phyloP scores from a whole-genome alignment of 306 rosid species.

The Arachis stenosperma region DNA sequence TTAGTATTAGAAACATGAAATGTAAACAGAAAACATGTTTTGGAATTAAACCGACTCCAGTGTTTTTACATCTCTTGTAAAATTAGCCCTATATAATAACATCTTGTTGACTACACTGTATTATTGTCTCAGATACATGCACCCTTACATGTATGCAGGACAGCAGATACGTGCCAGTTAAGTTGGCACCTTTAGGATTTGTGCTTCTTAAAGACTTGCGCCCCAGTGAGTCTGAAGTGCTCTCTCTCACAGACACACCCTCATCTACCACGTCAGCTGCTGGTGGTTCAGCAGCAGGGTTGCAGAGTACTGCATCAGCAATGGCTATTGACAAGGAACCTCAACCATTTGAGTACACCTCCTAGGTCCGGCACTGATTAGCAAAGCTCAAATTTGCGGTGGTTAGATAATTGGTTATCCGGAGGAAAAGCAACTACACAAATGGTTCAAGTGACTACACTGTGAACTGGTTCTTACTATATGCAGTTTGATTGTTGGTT shows the following conservation, averaged over 20 bases:
- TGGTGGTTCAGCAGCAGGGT: constrained; percentile 72
- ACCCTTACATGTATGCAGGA: constrained; percentile 54
- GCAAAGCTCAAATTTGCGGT: constrained; percentile 14
- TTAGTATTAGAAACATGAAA: neutral
- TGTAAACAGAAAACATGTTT: neutral
- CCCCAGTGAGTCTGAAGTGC: constrained; percentile 89
- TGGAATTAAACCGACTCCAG: neutral
- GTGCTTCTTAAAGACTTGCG: constrained; percentile 83
- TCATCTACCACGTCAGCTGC: constrained; percentile 76
- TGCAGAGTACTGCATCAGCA: constrained; percentile 75
- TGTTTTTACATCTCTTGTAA: neutral
- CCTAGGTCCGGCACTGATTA: constrained; percentile 49
- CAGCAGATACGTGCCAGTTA: constrained; percentile 92
- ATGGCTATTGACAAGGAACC: constrained; percentile 98
- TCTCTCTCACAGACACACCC: constrained; percentile 81
- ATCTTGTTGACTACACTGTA: neutral
- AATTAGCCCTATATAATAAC: neutral
- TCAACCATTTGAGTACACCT: constrained; percentile 85
- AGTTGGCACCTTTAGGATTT: constrained; percentile 91
- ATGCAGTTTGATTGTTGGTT: too few relatives aligned
- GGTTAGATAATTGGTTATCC: constrained; percentile 17
- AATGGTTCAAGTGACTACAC: constrained; percentile 30
- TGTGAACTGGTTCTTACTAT: neutral
- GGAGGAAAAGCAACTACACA: constrained; percentile 22
- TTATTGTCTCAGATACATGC: neutral